phyloP scores from a whole-genome alignment of 2,329 filamentous ascomycete species.

The Colletotrichum musicola region DNA sequence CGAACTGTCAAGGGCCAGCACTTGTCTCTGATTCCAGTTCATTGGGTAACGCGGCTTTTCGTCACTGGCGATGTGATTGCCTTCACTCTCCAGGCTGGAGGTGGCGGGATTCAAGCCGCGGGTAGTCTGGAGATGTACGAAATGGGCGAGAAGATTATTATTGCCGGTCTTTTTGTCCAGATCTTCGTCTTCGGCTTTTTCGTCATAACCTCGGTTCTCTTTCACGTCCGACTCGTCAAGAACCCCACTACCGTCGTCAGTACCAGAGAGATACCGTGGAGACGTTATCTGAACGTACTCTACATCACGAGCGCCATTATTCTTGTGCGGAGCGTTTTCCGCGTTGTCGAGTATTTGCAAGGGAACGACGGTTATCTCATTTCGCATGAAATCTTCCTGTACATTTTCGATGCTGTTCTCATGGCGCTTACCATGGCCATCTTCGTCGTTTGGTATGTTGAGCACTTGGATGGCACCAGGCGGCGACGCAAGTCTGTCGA shows the following conservation, averaged over 20 bases:
- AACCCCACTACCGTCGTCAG: conserved; percentile 38
- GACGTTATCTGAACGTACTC: conserved; percentile 46
- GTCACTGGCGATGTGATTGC: conserved; percentile 60
- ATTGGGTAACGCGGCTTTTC: conserved; percentile 60
- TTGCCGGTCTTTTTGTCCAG: conserved; percentile 66
- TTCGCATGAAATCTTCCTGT: conserved; percentile 55
- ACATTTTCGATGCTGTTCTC: conserved; percentile 56
- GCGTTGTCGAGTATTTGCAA: conserved; percentile 61
- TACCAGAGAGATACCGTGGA: conserved; percentile 43
- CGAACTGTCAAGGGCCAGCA: conserved; percentile 42
- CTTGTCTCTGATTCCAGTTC: conserved; percentile 39
- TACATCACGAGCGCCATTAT: conserved; percentile 54
- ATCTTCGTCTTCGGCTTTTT: conserved; percentile 67
- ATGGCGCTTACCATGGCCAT: conserved; percentile 56
- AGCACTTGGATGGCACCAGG: conserved; percentile 9
- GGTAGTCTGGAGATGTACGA: conserved; percentile 32
- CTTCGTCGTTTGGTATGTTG: conserved; percentile 29
- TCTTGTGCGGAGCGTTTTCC: conserved; percentile 58
- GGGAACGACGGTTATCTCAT: conserved; percentile 56
- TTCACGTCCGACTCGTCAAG: conserved; percentile 51
- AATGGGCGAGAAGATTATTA: conserved; percentile 60
- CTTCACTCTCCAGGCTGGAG: conserved; percentile 57
- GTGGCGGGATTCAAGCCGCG: conserved; percentile 47
- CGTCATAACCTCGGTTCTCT: conserved; percentile 57
- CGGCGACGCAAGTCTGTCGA: not conserved